Conservation (phyloP, 2,329 filamentous ascomycete genomes). For the Aaosphaeria pasadenensis region DNA sequence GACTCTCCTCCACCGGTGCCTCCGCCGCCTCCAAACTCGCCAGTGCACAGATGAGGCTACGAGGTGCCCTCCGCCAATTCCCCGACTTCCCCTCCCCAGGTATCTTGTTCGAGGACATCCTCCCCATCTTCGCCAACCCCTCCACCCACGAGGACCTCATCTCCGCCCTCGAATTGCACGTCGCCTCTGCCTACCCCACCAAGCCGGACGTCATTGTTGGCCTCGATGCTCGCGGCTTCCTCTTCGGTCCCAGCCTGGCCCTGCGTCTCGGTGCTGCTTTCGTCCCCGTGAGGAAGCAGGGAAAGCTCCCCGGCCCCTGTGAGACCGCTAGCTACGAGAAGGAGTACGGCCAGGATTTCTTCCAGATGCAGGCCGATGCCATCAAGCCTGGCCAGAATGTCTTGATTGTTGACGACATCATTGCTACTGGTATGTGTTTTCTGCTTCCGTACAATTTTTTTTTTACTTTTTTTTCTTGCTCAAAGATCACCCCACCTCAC, state of each 20-base stretch:
- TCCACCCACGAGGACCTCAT: slow-evolving; percentile 72
- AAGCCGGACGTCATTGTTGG: slow-evolving; percentile 89
- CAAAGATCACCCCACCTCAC: not conserved
- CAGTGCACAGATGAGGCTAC: slow-evolving; percentile 65
- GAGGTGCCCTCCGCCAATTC: slow-evolving; percentile 75
- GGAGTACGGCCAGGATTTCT: slow-evolving; percentile 93
- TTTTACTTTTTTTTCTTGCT: not conserved
- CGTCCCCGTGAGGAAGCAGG: slow-evolving; percentile 90
- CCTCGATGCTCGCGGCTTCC: slow-evolving; percentile 89
- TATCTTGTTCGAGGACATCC: slow-evolving; percentile 96
- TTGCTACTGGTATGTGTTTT: slow-evolving; percentile 78
- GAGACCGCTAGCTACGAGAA: slow-evolving; percentile 86
- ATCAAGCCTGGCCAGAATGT: slow-evolving; percentile 86
- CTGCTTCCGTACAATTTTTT: not conserved
- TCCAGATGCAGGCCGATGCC: slow-evolving; percentile 89
- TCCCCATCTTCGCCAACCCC: slow-evolving; percentile 86
- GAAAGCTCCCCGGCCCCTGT: slow-evolving; percentile 89
- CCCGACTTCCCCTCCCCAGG: slow-evolving; percentile 88
- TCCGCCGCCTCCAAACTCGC: slow-evolving; percentile 49
- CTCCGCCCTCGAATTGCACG: slow-evolving; percentile 80
- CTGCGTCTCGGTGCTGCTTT: slow-evolving; percentile 80
- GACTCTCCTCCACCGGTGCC: slow-evolving; percentile 13
- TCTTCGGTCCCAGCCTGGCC: slow-evolving; percentile 89
- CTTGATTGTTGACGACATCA: slow-evolving; percentile 94
- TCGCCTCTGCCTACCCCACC: slow-evolving; percentile 61